Evolutionary conservation across 257 asterid species (phyloP).

Genomic region (Plantago major): DNA sequence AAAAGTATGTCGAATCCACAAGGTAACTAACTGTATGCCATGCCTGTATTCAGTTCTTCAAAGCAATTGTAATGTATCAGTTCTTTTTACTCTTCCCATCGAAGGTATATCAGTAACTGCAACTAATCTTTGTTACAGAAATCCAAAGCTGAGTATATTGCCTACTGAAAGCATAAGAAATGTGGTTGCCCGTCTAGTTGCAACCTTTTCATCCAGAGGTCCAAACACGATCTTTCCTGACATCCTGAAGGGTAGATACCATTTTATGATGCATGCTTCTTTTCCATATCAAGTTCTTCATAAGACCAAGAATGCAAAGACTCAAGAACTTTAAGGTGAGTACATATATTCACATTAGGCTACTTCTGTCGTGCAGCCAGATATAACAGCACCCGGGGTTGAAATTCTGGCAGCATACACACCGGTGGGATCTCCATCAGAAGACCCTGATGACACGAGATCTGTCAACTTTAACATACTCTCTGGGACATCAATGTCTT

Average conservation of each 20-base stretch:
- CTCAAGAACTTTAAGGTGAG: no score
- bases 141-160: neutral
- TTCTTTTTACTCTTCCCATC: neutral
- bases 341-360: no score
- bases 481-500: neutral
- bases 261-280: neutral
- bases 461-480: neutral
- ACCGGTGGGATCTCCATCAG: neutral
- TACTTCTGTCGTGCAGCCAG: neutral
- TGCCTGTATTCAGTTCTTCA: neutral
- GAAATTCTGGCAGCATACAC: conserved; percentile 12
- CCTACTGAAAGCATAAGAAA: neutral
- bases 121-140: neutral
- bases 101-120: no score
- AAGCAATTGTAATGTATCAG: no score
- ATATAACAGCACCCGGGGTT: conserved; percentile 14
- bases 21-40: neutral
- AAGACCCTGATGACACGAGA: neutral
- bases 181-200: neutral
- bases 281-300: neutral
- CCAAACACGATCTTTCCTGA: conserved; percentile 12
- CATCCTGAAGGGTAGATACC: neutral
- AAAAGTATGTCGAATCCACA: neutral
- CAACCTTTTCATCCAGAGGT: conserved; percentile 11
- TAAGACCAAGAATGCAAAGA: neutral